Evolutionary conservation across 805 yeast species (phyloP).

Genomic region (Wickerhamomyces xylosicus): DNA sequence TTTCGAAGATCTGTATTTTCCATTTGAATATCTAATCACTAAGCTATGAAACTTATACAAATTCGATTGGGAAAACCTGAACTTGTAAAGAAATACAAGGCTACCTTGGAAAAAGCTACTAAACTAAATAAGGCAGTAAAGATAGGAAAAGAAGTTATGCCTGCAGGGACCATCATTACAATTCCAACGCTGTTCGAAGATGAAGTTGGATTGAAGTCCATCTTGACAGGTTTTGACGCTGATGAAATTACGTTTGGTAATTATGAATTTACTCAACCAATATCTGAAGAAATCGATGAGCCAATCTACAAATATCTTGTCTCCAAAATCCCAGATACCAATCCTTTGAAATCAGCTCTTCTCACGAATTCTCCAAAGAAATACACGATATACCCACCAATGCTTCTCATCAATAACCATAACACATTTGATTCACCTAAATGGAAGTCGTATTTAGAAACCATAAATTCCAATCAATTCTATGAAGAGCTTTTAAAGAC

Average conservation of each 20-base stretch:
- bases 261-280: not conserved
- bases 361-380: slow-evolving; percentile 29
- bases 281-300: not conserved
- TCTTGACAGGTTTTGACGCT: not conserved
- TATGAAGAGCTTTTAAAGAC: slow-evolving; percentile 15
- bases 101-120: not conserved
- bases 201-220: not conserved
- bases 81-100: not conserved
- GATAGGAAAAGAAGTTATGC: not conserved
- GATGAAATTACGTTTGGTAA: not conserved
- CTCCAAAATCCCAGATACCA: not conserved
- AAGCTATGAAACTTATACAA: not conserved
- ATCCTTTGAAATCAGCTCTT: not conserved
- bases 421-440: slow-evolving; percentile 30
- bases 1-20: no score
- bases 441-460: slow-evolving; percentile 24
- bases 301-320: not conserved
- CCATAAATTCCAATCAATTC: slow-evolving; percentile 5
- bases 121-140: not conserved
- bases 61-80: not conserved
- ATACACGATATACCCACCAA: slow-evolving; percentile 58
- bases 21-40: not conserved
- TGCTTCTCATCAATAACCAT: slow-evolving; percentile 46
- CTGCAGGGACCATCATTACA: not conserved
- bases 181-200: not conserved